Evolutionary conservation across 2,329 filamentous ascomycete species (phyloP), one percentile per base, ranked within the genome.

Genomic region (Neofusicoccum cordaticola): DNA sequence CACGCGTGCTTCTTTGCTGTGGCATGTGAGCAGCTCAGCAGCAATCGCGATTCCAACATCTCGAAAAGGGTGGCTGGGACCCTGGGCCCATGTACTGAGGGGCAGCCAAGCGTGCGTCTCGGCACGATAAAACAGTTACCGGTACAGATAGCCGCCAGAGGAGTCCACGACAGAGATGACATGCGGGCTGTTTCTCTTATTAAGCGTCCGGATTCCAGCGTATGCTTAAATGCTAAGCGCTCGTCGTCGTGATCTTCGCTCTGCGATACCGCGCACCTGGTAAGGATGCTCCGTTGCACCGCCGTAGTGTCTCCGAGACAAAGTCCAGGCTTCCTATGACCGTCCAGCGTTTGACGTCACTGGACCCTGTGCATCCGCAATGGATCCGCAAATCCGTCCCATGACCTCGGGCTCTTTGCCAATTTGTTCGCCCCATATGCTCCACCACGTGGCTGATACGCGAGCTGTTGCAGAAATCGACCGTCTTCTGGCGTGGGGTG

Each of bases 311-410:
- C 31, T 47, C 56, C 56, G 44, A 19, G 22, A 13, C 15, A 45
- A 39, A 60, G 6, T 34, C 37, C 34, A 45, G 42, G 56, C 56
- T 19, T 37, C 42, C 53, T 44, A 45, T 45, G 22, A 60, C 31
- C 42, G 19, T 37, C 22, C 42, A 60, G 15, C 41, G 5, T 22
- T 60, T 47, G 56, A 60, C 56, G 56, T 60, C 56, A 60, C 42
- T 47, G 42, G 56, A 47, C 56, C 56, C 56, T 60, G 31, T 47
- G 56, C 41, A 47, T n/a, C 56, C 47, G 56, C 56, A 60, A 22
- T 27, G 9, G 4, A 13, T 60, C 12, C 56, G 11, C 37, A 12
- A 15, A 39, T 39, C 37, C 27, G 27, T 31, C 27, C 27, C 27
- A 31, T 31, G 27, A 31, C 53, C 31, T 45, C 22, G 34, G 39